These are phyloP conservation scores for Brassica cretica DNA, from an alignment of 345 rosid genomes.

Conservation along the genomic window DNA sequence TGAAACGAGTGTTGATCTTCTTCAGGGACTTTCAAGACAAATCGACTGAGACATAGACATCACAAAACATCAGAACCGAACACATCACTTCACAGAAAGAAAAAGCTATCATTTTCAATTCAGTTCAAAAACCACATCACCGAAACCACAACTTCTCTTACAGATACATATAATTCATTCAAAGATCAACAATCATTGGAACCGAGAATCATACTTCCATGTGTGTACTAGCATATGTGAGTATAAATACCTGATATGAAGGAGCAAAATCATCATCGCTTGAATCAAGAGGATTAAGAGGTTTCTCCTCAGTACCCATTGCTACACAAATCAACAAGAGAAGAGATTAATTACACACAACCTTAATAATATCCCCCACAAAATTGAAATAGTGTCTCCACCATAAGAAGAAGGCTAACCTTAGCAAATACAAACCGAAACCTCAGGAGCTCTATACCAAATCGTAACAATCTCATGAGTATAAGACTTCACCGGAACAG, in stretches of 20 bases:
- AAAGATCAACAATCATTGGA: not conserved
- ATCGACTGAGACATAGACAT: too few relatives aligned
- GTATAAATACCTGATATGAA: slow-evolving; percentile 27
- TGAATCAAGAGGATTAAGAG: slow-evolving; percentile 32
- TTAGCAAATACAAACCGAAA: not conserved
- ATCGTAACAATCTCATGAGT: too few relatives aligned
- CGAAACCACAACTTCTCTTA: not conserved
- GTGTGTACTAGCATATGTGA: too few relatives aligned
- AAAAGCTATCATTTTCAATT: slow-evolving; percentile 11
- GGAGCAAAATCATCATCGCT: slow-evolving; percentile 17
- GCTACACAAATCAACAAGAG: slow-evolving; percentile 14
- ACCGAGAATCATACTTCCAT: not conserved
- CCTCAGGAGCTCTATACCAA: too few relatives aligned
- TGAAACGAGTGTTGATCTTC: too few relatives aligned
- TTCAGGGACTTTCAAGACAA: too few relatives aligned
- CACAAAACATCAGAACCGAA: too few relatives aligned
- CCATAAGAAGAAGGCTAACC: slow-evolving; percentile 18
- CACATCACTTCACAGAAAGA: not conserved
- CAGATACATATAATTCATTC: not conserved
- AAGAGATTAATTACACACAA: slow-evolving; percentile 11
- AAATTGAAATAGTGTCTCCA: slow-evolving; percentile 2
- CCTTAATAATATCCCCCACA: not conserved
- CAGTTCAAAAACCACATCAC: slow-evolving; percentile 9
- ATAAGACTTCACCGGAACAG: too few relatives aligned
- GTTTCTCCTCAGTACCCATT: slow-evolving; percentile 34